These are phyloP conservation scores for Corrigiola litoralis DNA, from an alignment of 179 eudicot species.

Conservation along the genomic window DNA sequence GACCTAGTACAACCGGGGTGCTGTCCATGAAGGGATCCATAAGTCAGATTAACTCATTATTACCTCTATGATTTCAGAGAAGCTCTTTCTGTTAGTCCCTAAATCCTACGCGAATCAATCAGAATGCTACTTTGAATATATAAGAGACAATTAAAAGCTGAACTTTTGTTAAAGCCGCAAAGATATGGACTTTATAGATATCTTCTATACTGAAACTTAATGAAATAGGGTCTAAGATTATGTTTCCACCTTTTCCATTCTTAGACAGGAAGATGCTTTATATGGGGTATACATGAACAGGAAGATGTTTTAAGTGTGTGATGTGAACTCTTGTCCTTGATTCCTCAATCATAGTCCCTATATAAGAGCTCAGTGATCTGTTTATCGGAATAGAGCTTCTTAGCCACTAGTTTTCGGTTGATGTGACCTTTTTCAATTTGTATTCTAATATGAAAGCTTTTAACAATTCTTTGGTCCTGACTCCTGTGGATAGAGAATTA, in stretches of 20 bases:
- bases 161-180: no score
- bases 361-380: neutral
- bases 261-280: constrained; percentile 2
- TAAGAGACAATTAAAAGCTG: no score
- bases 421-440: neutral
- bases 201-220: no score
- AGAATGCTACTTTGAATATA: no score
- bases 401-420: constrained; percentile 13
- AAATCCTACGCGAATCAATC: no score
- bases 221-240: neutral
- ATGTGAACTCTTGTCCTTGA: neutral
- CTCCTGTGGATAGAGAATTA: neutral
- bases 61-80: no score
- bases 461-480: no score
- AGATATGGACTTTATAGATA: neutral
- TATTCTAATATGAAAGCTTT: neutral
- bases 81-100: no score
- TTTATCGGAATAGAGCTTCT: constrained; percentile 2
- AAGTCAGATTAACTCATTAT: no score
- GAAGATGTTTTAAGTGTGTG: neutral
- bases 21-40: no score
- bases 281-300: neutral
- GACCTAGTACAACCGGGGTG: no score
- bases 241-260: neutral
- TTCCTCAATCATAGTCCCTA: constrained; percentile 2